Percentiles rank a stretch among this genome's conserved stretches.
Evolutionary conservation across 768 basidiomycete species (phyloP).

Genomic region (Mycena amicta): DNA sequence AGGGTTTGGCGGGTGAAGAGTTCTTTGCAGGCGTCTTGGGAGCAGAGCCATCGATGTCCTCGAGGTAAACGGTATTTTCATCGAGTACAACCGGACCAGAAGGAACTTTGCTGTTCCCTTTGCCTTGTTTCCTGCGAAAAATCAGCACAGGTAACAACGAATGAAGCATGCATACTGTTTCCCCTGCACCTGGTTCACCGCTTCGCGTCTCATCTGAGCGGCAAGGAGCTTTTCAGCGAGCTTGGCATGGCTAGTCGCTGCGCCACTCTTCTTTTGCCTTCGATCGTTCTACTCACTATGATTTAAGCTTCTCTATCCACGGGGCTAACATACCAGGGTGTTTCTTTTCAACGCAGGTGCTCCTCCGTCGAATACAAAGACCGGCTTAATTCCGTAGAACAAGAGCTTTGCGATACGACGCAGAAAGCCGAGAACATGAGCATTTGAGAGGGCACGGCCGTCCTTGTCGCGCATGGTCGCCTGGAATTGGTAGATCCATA

Average conservation of each 20-base stretch:
- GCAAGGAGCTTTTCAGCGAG: constrained; percentile 91
- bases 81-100: constrained; percentile 57
- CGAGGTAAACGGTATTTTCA: constrained; percentile 82
- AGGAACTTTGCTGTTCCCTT: constrained; percentile 50
- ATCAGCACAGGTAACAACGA: neutral
- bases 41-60: constrained; percentile 68
- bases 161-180: constrained; percentile 39
- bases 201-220: constrained; percentile 89
- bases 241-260: constrained; percentile 80
- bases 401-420: constrained; percentile 91
- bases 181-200: constrained; percentile 63
- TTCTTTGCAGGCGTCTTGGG: constrained; percentile 55
- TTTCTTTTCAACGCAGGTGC: constrained; percentile 87
- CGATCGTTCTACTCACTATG: constrained; percentile 82
- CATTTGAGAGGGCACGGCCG: constrained; percentile 86
- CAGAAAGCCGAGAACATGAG: constrained; percentile 89
- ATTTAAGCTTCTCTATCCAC: too few species aligned
- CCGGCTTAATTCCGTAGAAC: constrained; percentile 97
- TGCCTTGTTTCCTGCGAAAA: constrained; percentile 26
- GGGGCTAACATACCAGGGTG: constrained; percentile 86
- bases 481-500: constrained; percentile 99
- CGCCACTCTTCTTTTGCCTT: constrained; percentile 89
- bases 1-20: constrained; percentile 31
- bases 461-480: constrained; percentile 99
- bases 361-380: constrained; percentile 98